Evolutionary conservation across 1,139 yeast species (phyloP).

Genomic region (Debaryomyces fabryi): DNA sequence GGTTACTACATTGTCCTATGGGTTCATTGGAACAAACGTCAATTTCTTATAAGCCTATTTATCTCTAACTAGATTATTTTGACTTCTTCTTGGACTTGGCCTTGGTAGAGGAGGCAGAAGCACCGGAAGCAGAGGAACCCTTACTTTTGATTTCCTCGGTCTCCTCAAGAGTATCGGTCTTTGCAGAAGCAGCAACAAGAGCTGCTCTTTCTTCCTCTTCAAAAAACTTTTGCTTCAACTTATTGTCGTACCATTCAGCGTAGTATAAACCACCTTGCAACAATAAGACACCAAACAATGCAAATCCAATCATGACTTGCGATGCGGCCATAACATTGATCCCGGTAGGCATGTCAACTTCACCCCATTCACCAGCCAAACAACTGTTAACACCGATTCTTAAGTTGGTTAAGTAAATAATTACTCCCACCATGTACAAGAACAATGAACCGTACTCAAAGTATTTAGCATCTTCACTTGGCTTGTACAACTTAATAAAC

Average conservation of each 20-base stretch:
- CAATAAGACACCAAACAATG: slow-evolving; percentile 74
- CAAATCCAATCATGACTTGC: slow-evolving; percentile 71
- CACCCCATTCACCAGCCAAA: slow-evolving; percentile 84
- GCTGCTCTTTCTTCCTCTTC: slow-evolving; percentile 40
- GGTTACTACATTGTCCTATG: background rate
- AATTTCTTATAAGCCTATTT: background rate
- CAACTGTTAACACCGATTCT: slow-evolving; percentile 79
- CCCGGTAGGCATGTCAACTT: slow-evolving; percentile 84
- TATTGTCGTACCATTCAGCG: slow-evolving; percentile 75
- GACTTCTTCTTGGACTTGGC: slow-evolving; percentile 10
- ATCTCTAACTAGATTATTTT: slow-evolving; percentile 2
- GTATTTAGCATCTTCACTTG: slow-evolving; percentile 76
- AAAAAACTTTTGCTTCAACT: slow-evolving; percentile 55
- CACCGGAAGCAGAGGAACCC: slow-evolving; percentile 10
- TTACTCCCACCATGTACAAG: slow-evolving; percentile 67
- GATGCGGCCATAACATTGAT: slow-evolving; percentile 91
- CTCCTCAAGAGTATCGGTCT: slow-evolving; percentile 15
- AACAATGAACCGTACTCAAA: slow-evolving; percentile 89
- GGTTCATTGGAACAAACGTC: background rate
- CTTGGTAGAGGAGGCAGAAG: slow-evolving; percentile 8
- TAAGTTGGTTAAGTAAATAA: slow-evolving; percentile 83
- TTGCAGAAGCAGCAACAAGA: slow-evolving; percentile 17
- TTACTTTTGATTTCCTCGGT: slow-evolving; percentile 1
- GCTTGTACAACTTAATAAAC: slow-evolving; percentile 80
- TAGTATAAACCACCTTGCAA: slow-evolving; percentile 90